Conservation (phyloP, 768 basidiomycete species). For the Roridomyces roridus region DNA sequence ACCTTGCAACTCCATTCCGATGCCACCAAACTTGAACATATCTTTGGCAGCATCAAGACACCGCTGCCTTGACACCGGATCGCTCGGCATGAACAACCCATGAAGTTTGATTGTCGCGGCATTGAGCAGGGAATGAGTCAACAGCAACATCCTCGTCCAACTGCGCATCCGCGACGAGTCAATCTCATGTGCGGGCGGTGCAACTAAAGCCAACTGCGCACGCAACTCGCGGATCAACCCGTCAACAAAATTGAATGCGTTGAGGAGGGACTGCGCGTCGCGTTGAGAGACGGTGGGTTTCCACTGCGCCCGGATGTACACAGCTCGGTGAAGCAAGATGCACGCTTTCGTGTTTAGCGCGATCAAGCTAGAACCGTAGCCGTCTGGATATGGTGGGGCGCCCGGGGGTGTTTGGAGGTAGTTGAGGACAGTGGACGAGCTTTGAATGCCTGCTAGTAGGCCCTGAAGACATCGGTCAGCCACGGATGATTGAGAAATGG, state of each 20-base stretch:
- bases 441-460: constrained; percentile 48
- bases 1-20: constrained; percentile 44
- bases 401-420: constrained; percentile 44
- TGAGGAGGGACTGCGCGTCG: constrained; percentile 49
- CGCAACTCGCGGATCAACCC: too few relatives aligned
- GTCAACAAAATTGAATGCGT: constrained; percentile 44
- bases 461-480: constrained; percentile 41
- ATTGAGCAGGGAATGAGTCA: constrained; percentile 56
- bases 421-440: constrained; percentile 53
- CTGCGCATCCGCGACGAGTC: too few relatives aligned
- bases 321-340: constrained; percentile 63
- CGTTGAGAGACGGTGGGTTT: constrained; percentile 43
- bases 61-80: constrained; percentile 46
- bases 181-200: too few relatives aligned
- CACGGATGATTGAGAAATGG: not conserved
- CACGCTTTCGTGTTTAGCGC: constrained; percentile 59
- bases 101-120: constrained; percentile 61
- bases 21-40: constrained; percentile 47
- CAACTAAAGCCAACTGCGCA: too few relatives aligned
- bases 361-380: constrained; percentile 35
- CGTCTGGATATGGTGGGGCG: constrained; percentile 38
- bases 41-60: constrained; percentile 54
- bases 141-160: constrained; percentile 39
- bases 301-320: constrained; percentile 57
- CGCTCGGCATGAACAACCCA: constrained; percentile 49